Evolutionary conservation across 2,329 filamentous ascomycete genomes (phyloP), one percentile per base, ranked within the genome.

Genomic region (Botryotinia calthae): DNA sequence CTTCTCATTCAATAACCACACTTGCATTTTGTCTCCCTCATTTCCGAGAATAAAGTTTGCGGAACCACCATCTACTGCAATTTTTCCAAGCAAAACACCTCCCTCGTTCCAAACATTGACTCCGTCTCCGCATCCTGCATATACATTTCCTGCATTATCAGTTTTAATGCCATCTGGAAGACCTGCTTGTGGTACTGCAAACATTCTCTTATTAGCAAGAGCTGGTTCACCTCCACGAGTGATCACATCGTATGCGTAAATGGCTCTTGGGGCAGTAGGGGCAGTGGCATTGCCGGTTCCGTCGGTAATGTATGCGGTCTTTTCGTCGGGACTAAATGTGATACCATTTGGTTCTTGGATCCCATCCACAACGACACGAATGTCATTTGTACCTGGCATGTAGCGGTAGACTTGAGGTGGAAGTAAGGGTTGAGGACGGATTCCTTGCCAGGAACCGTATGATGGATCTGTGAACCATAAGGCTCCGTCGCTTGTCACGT

Each of bases 401-500:
- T 86, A 85, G 2, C 87, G 84, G 77, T 90, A 91, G 0, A 90
- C 86, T 76, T 90, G 88, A 65, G 85, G 86, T 8, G 83, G 86
- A 34, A 90, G 79, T 0, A 83, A 84, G 0, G 88, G 88, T 5
- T 79, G 74, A 0, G 86, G 85, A 0, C 88, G 83, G 76, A 90
- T 90, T 46, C 87, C 83, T 77, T 90, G 88, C 62, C 86, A 82
- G 73, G 84, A 87, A 6, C 87, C 89, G 73, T 90, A 90, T 9
- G 85, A 83, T 0, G 87, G 85, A 73, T 91, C 89, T 1, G 88
- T 90, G 76, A 91, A 90, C 82, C 89, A 91, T 22, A 90, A 80
- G 34, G 88, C 85, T 37, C 84, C 83, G 68, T 85, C 89, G 22
- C 79, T 78, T 37, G 87, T 84, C 75, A 88, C 84, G 7, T 84